phyloP scores from a whole-genome alignment of 164 flowering plant species.

The Stephania yunnanensis region DNA sequence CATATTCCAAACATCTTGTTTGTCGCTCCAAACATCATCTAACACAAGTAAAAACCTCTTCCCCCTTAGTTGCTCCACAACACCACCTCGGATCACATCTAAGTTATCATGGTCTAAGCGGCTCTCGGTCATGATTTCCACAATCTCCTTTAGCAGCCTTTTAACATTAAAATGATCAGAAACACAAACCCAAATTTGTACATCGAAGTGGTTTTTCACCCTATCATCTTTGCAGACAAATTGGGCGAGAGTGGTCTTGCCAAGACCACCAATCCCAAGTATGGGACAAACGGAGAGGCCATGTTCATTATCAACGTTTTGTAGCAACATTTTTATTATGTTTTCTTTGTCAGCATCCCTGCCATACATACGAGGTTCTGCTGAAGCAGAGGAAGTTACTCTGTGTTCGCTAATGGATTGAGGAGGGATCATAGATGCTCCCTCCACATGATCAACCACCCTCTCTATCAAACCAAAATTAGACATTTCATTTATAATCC shows the following conservation, averaged over 20 bases:
- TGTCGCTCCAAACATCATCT: too few relatives aligned
- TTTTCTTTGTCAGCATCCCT: constrained; percentile 6
- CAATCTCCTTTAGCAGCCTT: too few relatives aligned
- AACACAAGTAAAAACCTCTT: not conserved
- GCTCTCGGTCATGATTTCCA: too few relatives aligned
- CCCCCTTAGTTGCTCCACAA: not conserved
- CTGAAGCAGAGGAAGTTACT: not conserved
- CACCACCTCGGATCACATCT: not conserved
- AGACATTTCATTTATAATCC: not conserved
- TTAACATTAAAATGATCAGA: too few relatives aligned
- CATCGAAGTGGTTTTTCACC: not conserved
- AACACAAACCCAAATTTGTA: too few relatives aligned
- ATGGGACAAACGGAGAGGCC: not conserved
- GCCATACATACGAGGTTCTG: not conserved
- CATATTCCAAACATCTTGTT: too few relatives aligned
- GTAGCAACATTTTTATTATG: not conserved
- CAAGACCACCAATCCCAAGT: not conserved
- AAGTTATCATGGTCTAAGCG: not conserved
- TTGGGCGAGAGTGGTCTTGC: too few relatives aligned
- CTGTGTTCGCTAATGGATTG: not conserved
- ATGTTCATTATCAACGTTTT: not conserved
- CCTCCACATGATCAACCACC: not conserved
- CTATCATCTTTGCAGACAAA: not conserved
- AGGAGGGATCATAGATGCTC: not conserved
- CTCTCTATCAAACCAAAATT: not conserved